A percentile compares a stretch with the other conserved stretches of the same genome.
Conservation (phyloP, 768 basidiomycete genomes). For the Piloderma croceum region DNA sequence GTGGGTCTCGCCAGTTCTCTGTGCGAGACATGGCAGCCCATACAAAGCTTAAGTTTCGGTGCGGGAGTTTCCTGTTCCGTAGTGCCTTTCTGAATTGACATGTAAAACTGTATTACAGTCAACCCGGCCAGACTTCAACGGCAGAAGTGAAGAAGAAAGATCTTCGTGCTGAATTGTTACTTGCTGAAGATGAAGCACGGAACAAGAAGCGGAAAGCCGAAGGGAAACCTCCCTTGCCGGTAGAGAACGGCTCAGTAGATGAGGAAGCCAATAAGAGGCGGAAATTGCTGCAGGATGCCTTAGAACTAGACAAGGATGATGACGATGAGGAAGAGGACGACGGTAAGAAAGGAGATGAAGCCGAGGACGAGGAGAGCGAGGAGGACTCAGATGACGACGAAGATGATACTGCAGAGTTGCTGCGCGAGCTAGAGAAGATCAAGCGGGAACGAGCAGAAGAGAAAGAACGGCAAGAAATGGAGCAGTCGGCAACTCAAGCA, state of each 20-base stretch:
- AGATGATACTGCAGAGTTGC: slow-evolving; percentile 87
- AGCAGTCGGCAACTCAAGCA: slow-evolving; percentile 56
- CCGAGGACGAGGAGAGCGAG: slow-evolving; percentile 40
- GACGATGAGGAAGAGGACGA: slow-evolving; percentile 62
- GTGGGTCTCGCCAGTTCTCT: slow-evolving; percentile 88
- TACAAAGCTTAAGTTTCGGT: slow-evolving; percentile 98
- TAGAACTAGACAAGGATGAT: slow-evolving; percentile 88
- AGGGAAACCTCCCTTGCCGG: slow-evolving; percentile 42
- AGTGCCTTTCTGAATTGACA: no score
- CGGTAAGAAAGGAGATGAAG: slow-evolving; percentile 27
- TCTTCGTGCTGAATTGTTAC: slow-evolving; percentile 74
- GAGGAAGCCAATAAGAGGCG: slow-evolving; percentile 71
- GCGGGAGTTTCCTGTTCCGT: slow-evolving; percentile 15
- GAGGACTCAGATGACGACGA: slow-evolving; percentile 67
- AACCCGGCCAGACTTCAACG: slow-evolving; percentile 84
- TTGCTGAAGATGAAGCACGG: slow-evolving; percentile 80
- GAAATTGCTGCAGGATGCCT: slow-evolving; percentile 80
- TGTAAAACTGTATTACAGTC: slow-evolving; percentile 46
- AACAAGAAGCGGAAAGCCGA: slow-evolving; percentile 92
- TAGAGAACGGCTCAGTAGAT: slow-evolving; percentile 46
- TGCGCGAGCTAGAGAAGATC: slow-evolving; percentile 97
- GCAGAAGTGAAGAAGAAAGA: slow-evolving; percentile 75
- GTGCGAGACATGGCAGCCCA: slow-evolving; percentile 91
- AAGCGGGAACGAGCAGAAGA: slow-evolving; percentile 95
- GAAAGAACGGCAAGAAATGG: slow-evolving; percentile 75